Evolutionary conservation across 331 rosid genomes (phyloP), one percentile per base, ranked within the genome.

Genomic region (Saraca asoca): DNA sequence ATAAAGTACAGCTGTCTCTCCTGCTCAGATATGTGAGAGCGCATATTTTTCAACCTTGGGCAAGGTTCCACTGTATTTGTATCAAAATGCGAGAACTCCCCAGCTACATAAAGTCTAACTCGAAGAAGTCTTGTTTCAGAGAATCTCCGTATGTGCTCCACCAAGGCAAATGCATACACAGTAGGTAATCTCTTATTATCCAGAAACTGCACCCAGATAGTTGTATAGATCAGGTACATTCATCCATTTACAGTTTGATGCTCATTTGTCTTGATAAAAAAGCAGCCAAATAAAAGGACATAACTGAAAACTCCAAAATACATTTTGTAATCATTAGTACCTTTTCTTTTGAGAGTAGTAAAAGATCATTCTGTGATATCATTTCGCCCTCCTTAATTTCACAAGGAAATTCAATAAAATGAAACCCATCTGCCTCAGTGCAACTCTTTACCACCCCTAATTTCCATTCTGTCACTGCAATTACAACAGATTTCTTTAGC

Each of bases 131-230:
- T 62, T 59, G 80, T 33, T n/a, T 78, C 73, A 17, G 74, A 70
- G 71, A 13, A 78, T 70, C 63, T 80, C 9, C 80, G 87, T 52
- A 67, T 62, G 43, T 77, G 77, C 72, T 92, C 98, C 72, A 92
- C 98, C 80, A 85, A 85, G 35, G 96, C 94, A 85, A 92, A 92
- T 9, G 95, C 96, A 63, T 92, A 84, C 3, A 81, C 79, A n/a
- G 81, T 80, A 12, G 95, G 88, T 6, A 88, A 72, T 59, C 56
- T 82, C 75, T 73, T 72, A 31, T 79, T 82, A 38, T 34, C 77
- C 62, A 74, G 63, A 79, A 66, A 63, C 96, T 92, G 87, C 68
- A 66, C 31, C 38, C 58, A 13, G 43, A 64, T 13, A 35, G 53
- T 64, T 62, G 73, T 39, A 35, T 65, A 12, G 54, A 42, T 11